Evolutionary conservation across 2,329 filamentous ascomycete species (phyloP).

Genomic region (Purpureocillium lavendulum): DNA sequence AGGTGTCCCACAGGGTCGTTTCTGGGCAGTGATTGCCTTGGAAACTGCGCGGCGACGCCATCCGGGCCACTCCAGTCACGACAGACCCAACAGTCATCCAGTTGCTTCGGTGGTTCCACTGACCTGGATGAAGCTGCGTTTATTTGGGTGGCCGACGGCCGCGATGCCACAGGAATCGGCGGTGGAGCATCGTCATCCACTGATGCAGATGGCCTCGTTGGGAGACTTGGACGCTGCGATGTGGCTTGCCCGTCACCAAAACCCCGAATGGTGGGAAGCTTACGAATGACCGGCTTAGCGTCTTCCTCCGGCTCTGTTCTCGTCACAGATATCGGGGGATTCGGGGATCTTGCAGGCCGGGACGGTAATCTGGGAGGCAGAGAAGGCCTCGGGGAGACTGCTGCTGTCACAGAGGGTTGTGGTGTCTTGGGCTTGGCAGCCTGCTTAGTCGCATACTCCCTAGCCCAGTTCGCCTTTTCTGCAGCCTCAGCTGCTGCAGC

Average conservation of each 20-base stretch:
- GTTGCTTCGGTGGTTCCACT: conserved; percentile 15
- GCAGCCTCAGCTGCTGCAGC: conserved; percentile 10
- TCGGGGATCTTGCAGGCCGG: conserved; percentile 29
- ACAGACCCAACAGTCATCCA: conserved; percentile 63
- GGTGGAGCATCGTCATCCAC: conserved; percentile 32
- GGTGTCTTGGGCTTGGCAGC: conserved; percentile 1
- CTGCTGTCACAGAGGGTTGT: conserved; percentile 19
- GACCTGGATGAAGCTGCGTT: conserved; percentile 30
- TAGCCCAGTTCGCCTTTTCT: conserved; percentile 2
- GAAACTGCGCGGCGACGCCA: conserved; percentile 66
- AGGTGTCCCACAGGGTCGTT: conserved; percentile 62
- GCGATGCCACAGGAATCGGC: conserved; percentile 42
- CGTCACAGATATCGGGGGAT: conserved; percentile 2
- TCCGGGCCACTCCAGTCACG: conserved; percentile 84
- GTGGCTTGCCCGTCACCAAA: conserved; percentile 10
- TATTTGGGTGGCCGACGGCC: conserved; percentile 44
- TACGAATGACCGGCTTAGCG: conserved; percentile 4
- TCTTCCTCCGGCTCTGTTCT: not conserved
- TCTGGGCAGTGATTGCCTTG: conserved; percentile 60
- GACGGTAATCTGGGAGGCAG: conserved; percentile 44
- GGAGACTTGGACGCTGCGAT: conserved; percentile 2
- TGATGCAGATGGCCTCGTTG: conserved; percentile 2
- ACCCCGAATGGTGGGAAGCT: conserved; percentile 10
- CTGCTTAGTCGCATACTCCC: conserved; percentile 6
- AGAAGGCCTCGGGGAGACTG: conserved; percentile 23